phyloP scores from a whole-genome alignment of 169 alveolate genomes.

The Nephromyces sp. region DNA sequence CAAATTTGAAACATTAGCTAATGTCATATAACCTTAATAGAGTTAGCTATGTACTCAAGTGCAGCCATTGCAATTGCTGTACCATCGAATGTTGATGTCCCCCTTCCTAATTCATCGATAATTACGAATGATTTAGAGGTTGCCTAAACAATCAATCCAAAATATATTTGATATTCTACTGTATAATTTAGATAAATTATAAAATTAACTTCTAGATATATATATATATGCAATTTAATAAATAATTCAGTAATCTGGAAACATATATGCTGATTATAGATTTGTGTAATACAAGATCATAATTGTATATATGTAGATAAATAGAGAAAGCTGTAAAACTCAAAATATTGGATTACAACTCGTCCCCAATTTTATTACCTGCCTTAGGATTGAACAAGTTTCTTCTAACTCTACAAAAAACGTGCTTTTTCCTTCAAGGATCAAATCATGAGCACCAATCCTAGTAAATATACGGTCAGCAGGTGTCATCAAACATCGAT shows the following conservation, averaged over 20 bases:
- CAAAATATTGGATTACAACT: too few species aligned
- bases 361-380: neutral
- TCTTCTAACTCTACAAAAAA: constrained; percentile 97
- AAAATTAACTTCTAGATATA: neutral
- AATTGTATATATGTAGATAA: too few species aligned
- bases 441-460: constrained; percentile 94
- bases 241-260: too few species aligned
- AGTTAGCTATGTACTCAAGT: constrained; percentile 67
- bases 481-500: constrained; percentile 63
- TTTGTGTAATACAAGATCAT: too few species aligned
- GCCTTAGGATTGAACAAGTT: constrained; percentile 58
- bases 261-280: too few species aligned
- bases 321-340: too few species aligned
- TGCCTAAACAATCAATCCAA: constrained; percentile 31
- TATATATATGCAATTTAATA: neutral
- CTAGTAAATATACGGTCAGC: constrained; percentile 97
- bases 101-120: constrained; percentile 97
- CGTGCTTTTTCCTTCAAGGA: constrained; percentile 95
- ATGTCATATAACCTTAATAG: neutral
- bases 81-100: constrained; percentile 98
- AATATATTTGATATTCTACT: neutral
- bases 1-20: too few species aligned
- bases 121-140: constrained; percentile 82
- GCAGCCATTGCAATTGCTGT: constrained; percentile 92
- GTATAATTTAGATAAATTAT: neutral